Percentiles rank a stretch among this genome's conserved stretches.
These are phyloP conservation scores for Beta vulgaris DNA, from an alignment of 148 eudicot genomes.

Conservation along the genomic window DNA sequence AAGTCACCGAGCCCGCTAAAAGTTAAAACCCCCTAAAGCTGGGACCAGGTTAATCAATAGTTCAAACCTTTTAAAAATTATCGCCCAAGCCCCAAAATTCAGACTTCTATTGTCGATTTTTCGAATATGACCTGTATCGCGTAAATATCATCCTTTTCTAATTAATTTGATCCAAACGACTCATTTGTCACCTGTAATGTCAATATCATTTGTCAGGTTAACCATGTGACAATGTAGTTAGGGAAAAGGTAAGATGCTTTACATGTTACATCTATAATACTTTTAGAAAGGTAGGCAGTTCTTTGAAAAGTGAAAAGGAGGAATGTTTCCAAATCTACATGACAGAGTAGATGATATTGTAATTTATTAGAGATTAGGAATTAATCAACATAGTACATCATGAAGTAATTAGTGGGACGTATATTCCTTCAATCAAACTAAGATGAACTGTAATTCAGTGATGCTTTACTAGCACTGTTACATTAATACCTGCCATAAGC, in stretches of 20 bases:
- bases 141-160: too few relatives aligned
- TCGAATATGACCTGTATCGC: too few relatives aligned
- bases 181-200: not conserved
- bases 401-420: not conserved
- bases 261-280: too few relatives aligned
- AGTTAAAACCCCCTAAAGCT: too few relatives aligned
- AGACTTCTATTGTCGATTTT: too few relatives aligned
- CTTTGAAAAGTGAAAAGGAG: slow-evolving; percentile 10
- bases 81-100: too few relatives aligned
- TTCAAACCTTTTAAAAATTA: too few relatives aligned
- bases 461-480: slow-evolving; percentile 7
- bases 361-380: not conserved
- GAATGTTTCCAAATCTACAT: not conserved
- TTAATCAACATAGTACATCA: not conserved
- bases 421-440: not conserved
- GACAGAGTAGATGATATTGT: not conserved
- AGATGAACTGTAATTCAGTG: not conserved
- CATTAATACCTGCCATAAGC: slow-evolving; percentile 2
- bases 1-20: too few relatives aligned
- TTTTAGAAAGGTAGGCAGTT: slow-evolving; percentile 7
- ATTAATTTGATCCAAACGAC: too few relatives aligned
- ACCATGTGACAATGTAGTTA: not conserved
- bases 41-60: too few relatives aligned
- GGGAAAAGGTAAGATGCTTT: not conserved
- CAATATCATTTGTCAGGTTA: too few relatives aligned